Evolutionary conservation across 2,329 filamentous ascomycete species (phyloP).

Genomic region (Nemania bipapillata): DNA sequence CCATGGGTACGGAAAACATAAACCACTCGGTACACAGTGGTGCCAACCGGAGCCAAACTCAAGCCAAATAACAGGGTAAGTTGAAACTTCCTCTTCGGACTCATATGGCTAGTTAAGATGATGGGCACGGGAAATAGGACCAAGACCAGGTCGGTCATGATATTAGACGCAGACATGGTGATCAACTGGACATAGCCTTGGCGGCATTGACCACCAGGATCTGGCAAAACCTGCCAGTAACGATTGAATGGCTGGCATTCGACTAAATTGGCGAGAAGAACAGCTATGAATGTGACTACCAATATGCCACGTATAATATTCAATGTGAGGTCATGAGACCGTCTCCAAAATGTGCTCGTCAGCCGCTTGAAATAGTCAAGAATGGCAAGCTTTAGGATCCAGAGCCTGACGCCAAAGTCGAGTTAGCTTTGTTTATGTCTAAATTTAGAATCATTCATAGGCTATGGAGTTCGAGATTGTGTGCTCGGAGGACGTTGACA

Average conservation of each 20-base stretch:
- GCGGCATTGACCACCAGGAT: constrained; percentile 86
- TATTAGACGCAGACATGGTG: constrained; percentile 88
- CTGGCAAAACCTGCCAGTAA: constrained; percentile 85
- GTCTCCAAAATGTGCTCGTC: constrained; percentile 82
- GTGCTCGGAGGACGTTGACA: background rate
- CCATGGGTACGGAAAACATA: constrained; percentile 77
- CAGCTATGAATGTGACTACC: constrained; percentile 78
- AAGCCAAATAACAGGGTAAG: constrained; percentile 84
- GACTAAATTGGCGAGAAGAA: constrained; percentile 81
- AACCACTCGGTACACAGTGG: constrained; percentile 84
- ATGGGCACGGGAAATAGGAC: constrained; percentile 90
- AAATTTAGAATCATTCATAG: background rate
- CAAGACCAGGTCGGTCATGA: constrained; percentile 87
- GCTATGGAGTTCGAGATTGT: background rate
- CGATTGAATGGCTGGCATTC: constrained; percentile 82
- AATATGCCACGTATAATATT: constrained; percentile 79
- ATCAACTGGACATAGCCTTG: constrained; percentile 87
- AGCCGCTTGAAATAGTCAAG: constrained; percentile 91
- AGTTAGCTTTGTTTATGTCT: constrained; percentile 26
- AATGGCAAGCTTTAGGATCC: constrained; percentile 90
- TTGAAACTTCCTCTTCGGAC: constrained; percentile 78
- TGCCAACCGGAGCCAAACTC: constrained; percentile 80
- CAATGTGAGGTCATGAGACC: constrained; percentile 77
- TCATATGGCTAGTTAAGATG: constrained; percentile 81
- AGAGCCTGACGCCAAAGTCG: constrained; percentile 70